phyloP scores from a whole-genome alignment of 139 green algal genomes.

The Nannochloris sp. region DNA sequence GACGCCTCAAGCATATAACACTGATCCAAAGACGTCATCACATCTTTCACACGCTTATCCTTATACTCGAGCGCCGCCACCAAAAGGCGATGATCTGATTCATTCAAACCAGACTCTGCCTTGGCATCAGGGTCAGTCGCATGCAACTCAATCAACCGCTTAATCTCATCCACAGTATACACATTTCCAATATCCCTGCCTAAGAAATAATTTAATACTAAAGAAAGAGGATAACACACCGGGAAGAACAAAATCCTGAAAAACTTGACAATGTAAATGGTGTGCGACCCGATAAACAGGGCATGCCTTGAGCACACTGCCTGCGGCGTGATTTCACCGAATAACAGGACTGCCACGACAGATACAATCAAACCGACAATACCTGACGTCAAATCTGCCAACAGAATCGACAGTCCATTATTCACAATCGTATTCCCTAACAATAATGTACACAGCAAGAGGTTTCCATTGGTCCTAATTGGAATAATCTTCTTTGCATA shows the following conservation, averaged over 20 bases:
- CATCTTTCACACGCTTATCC: conserved; percentile 49
- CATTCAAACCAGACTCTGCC: conserved; percentile 46
- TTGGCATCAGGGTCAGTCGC: conserved; percentile 37
- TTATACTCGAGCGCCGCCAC: conserved; percentile 72
- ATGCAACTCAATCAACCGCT: conserved; percentile 54
- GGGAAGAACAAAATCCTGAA: conserved; percentile 45
- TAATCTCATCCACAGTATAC: conserved; percentile 8
- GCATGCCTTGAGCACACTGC: conserved; percentile 73
- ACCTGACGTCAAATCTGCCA: conserved; percentile 46
- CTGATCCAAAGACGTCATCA: conserved; percentile 78
- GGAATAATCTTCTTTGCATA: conserved; percentile 24
- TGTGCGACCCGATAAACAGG: conserved; percentile 68
- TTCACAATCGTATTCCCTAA: conserved; percentile 37
- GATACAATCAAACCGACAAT: conserved; percentile 30
- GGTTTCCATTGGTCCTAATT: conserved; percentile 29
- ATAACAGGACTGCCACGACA: conserved; percentile 37
- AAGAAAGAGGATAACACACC: conserved; percentile 60
- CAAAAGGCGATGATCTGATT: conserved; percentile 42
- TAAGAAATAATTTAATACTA: conserved; percentile 70
- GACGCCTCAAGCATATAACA: conserved; percentile 61
- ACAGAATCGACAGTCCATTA: conserved; percentile 46
- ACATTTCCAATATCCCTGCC: conserved; percentile 34
- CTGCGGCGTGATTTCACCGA: conserved; percentile 45
- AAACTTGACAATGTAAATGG: conserved; percentile 53
- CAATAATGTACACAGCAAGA: conserved; percentile 44